Evolutionary conservation across 2,329 filamentous ascomycete species (phyloP), one percentile per base, ranked within the genome.

Genomic region (Verruconis gallopava): DNA sequence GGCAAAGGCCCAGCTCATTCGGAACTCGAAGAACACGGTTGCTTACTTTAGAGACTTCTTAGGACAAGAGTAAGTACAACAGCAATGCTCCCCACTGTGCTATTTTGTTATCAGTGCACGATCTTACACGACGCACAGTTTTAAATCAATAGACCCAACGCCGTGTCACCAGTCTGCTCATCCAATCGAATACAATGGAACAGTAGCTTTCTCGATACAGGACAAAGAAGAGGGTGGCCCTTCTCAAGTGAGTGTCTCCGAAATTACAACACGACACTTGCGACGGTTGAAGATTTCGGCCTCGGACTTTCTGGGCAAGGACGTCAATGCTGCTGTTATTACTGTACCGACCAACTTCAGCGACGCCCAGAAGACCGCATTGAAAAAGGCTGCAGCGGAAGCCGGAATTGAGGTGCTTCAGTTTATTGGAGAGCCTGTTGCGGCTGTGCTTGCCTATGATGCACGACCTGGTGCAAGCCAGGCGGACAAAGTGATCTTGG

Each of bases 21-120:
- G 91, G 58, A 96, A 98, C 65, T 73, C 85, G 50, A 75, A 77
- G 61, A 96, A 96, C 72, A 95, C 91, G 17, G 75, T 95, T 57
- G 84, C 85, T 59, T 93, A 85, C 69, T 98, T 96, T 72, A 80
- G 86, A 65, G 91, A 98, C 58, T 95, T 86, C 64, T 66, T 98
- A 41, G 91, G 91, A 53, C 84, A 93, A 73, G 82, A 93, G 82
- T 93, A 77, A 46, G 75, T 32, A 21, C 3, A 22, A 30, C 20
- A 28, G 18, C 9, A 6, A 17, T 36, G n/a, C 15, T 28, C 20
- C 4, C 17, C 1, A 13, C n/a, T 30, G 40, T 20, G 5, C n/a
- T 17, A 25, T 2, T 35, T 30, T 15, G 18, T n/a, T 22, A 13
- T 4, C 14, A 4, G 9, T 37, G 18, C 15, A 37, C 17, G 18